A percentile compares a stretch with the other conserved stretches of the same genome.
phyloP scores from a whole-genome alignment of 768 basidiomycete genomes.

The Agrocybe chaxingu region DNA sequence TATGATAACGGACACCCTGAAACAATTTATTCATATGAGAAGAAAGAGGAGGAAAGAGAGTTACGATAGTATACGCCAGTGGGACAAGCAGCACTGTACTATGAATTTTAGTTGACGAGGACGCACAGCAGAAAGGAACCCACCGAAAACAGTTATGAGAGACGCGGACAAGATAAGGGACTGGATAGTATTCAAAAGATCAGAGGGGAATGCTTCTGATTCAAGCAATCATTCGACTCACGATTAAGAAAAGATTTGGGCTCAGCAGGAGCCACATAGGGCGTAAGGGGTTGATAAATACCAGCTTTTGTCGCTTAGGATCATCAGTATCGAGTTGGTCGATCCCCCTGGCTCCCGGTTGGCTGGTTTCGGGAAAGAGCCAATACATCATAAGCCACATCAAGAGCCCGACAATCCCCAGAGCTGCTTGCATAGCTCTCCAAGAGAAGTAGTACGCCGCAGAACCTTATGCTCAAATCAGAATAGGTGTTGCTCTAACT shows the following conservation, averaged over 20 bases:
- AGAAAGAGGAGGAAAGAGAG: conserved; percentile 14
- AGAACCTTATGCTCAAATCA: conserved; percentile 28
- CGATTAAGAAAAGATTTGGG: conserved; percentile 55
- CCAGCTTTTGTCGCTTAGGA: conserved; percentile 22
- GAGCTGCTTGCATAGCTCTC: conserved; percentile 51
- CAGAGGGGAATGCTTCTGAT: too few relatives aligned
- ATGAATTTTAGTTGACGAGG: background rate
- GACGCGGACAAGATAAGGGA: conserved; percentile 11
- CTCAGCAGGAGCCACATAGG: conserved; percentile 51
- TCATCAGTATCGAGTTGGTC: conserved; percentile 35
- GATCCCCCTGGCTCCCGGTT: conserved; percentile 53
- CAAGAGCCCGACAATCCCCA: conserved; percentile 39
- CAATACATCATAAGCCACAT: conserved; percentile 36
- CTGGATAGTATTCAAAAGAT: background rate
- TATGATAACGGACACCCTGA: conserved; percentile 57
- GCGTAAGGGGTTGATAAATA: conserved; percentile 59
- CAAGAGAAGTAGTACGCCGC: conserved; percentile 63
- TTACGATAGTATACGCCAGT: conserved; percentile 63
- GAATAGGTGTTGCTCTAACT: background rate
- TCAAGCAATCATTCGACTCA: conserved; percentile 25
- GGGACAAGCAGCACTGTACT: conserved; percentile 52
- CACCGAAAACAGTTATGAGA: conserved; percentile 14
- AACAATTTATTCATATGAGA: background rate
- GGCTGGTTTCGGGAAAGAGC: conserved; percentile 66
- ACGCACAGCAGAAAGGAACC: background rate